Base-by-base conservation (phyloP, 208 protist species). In the Sergeia podlipaevii region DNA sequence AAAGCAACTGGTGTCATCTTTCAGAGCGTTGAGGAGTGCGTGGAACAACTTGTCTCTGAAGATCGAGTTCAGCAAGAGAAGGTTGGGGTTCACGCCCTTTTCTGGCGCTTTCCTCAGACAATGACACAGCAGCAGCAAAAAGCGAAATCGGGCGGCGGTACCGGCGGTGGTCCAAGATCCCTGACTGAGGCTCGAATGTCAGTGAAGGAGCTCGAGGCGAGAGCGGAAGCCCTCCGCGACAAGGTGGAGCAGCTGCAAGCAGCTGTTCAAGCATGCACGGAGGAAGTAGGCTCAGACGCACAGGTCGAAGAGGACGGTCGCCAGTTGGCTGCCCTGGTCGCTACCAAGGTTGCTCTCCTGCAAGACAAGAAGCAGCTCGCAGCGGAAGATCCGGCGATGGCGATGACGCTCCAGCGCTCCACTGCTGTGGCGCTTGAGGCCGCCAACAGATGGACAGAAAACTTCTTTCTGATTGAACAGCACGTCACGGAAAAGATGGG, bases 361-460 rank as follows among this genome's bases (percentile, higher is more conserved):
- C n/a, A n/a, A n/a, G n/a, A n/a, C n/a, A n/a, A n/a, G n/a, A 34
- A 65, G 8, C 46, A 46, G 5, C 41, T 73, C 3, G 49, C 58
- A 20, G 21, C 65, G 44, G 65, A 70, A 43, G 56, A 80, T 48
- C 60, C 75, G 6, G 44, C 47, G 11, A 46, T 77, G 24, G 29
- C 74, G 24, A 46, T 56, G 1, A 49, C 18, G 11, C 39, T 93
- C 4, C 53, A 70, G 11, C 10, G 32, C 2, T 48, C 64, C 26
- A 78, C 67, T 5, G 26, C 1, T 0, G 27, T 67, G 4, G 81
- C 81, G 3, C 60, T 58, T 33, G 79, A 74, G 23, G 68, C 86
- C 2, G 79, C 77, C 2, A 89, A 93, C 60, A 77, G 82, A 13
- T 93, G 86, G 82, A 89, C 86, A 17, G 86, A 93, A 46, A 93